Evolutionary conservation across 1,139 yeast genomes (phyloP).

Genomic region (Taphrina deformans): DNA sequence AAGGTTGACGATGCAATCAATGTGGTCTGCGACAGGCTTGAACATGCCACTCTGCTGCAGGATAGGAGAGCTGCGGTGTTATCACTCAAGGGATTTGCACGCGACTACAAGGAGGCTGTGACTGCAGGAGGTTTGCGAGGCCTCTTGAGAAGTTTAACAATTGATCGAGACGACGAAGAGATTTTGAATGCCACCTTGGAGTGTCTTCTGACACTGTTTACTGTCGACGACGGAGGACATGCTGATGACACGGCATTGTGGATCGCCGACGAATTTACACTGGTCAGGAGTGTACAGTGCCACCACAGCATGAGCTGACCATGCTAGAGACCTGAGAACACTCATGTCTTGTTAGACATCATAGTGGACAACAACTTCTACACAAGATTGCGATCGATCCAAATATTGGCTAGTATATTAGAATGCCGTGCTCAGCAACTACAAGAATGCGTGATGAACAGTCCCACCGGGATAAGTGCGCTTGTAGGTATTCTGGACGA

Average conservation of each 20-base stretch:
- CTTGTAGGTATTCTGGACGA: conserved; percentile 71
- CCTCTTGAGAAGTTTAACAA: conserved; percentile 63
- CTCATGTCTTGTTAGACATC: conserved; percentile 60
- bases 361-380: conserved; percentile 68
- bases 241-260: conserved; percentile 87
- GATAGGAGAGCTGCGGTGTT: conserved; percentile 91
- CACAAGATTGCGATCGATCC: conserved; percentile 74
- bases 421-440: conserved; percentile 73
- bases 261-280: conserved; percentile 93
- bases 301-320: neutral
- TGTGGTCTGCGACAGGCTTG: conserved; percentile 80
- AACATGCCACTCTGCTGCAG: conserved; percentile 75
- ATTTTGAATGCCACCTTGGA: conserved; percentile 83
- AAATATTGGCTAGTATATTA: conserved; percentile 78
- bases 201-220: conserved; percentile 75
- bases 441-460: conserved; percentile 67
- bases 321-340: conserved; percentile 54
- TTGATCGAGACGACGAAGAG: conserved; percentile 67
- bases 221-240: conserved; percentile 53
- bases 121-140: conserved; percentile 86
- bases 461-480: conserved; percentile 78
- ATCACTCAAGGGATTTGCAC: conserved; percentile 82
- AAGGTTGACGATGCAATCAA: conserved; percentile 82
- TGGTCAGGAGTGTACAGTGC: conserved; percentile 44
- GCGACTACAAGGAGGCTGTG: conserved; percentile 85